These are phyloP conservation scores for Epicoccum nigrum DNA, from an alignment of 2,329 filamentous ascomycete species.

Conservation along the genomic window DNA sequence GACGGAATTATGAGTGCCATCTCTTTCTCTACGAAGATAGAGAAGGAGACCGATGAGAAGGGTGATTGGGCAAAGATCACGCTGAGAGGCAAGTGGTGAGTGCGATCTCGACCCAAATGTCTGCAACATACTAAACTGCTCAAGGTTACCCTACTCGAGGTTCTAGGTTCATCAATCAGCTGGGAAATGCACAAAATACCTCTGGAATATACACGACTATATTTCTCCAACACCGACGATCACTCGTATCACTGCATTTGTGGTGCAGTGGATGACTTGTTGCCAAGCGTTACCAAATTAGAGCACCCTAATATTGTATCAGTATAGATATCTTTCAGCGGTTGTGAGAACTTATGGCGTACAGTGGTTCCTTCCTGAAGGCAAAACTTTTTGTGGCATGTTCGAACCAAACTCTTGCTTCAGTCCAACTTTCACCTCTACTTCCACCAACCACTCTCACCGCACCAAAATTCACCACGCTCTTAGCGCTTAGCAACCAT, in stretches of 20 bases:
- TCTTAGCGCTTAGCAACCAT: too few species aligned
- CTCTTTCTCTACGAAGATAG: constrained; percentile 85
- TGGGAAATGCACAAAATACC: too few species aligned
- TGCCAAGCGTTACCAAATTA: neutral
- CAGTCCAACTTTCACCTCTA: too few species aligned
- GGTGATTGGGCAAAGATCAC: constrained; percentile 89
- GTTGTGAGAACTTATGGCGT: too few species aligned
- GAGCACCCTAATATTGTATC: too few species aligned
- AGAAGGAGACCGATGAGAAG: constrained; percentile 88
- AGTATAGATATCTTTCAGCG: too few species aligned
- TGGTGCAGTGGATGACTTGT: neutral
- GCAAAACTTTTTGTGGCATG: too few species aligned
- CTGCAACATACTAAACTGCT: constrained; percentile 19
- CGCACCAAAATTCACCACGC: too few species aligned
- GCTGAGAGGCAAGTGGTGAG: constrained; percentile 79
- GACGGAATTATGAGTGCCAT: constrained; percentile 96
- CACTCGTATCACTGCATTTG: neutral
- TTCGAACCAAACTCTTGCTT: too few species aligned
- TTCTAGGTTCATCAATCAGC: constrained; percentile 42
- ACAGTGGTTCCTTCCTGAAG: too few species aligned
- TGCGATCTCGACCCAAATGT: neutral
- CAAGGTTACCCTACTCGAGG: constrained; percentile 57
- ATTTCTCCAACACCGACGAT: neutral
- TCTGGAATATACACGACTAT: too few species aligned
- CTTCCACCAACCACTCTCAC: too few species aligned